phyloP scores from a whole-genome alignment of 73 alveolate genomes.

The Durusdinium trenchii region DNA sequence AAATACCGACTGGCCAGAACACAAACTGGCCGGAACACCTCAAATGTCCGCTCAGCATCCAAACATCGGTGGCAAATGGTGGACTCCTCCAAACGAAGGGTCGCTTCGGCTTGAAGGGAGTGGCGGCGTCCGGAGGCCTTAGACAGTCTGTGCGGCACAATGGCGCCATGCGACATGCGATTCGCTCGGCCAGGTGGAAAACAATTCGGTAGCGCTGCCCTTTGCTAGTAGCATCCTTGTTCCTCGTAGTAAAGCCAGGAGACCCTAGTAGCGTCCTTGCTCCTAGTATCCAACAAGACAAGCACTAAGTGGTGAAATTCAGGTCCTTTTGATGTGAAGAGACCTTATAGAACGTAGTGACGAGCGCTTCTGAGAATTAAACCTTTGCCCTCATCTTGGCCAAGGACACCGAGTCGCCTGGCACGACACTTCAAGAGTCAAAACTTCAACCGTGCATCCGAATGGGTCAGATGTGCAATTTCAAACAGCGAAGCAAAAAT shows the following conservation, averaged over 20 bases:
- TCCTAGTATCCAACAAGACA: no score
- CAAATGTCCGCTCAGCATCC: not conserved
- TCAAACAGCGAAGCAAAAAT: no score
- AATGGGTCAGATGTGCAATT: no score
- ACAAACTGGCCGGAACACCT: not conserved
- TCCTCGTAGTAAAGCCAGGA: no score
- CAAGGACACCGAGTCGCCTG: constrained; percentile 66
- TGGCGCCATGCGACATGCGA: not conserved
- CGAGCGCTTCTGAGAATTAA: no score
- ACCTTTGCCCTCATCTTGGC: constrained; percentile 78
- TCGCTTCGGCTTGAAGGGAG: constrained; percentile 75
- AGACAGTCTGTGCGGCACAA: not conserved
- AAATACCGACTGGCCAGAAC: not conserved
- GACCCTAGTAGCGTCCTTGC: no score
- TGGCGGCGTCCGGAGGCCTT: constrained; percentile 91
- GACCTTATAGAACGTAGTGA: no score
- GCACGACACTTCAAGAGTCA: not conserved
- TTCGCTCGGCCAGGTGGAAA: not conserved
- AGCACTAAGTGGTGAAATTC: no score
- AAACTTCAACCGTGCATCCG: no score
- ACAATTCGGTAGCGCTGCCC: not conserved
- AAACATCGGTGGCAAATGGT: no score
- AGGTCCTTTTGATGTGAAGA: no score
- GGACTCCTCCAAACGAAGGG: constrained; percentile 6
- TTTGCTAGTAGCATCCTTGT: not conserved